Evolutionary conservation across 352 stramenopile species (phyloP).

Genomic region (Pelagophyceae sp.): DNA sequence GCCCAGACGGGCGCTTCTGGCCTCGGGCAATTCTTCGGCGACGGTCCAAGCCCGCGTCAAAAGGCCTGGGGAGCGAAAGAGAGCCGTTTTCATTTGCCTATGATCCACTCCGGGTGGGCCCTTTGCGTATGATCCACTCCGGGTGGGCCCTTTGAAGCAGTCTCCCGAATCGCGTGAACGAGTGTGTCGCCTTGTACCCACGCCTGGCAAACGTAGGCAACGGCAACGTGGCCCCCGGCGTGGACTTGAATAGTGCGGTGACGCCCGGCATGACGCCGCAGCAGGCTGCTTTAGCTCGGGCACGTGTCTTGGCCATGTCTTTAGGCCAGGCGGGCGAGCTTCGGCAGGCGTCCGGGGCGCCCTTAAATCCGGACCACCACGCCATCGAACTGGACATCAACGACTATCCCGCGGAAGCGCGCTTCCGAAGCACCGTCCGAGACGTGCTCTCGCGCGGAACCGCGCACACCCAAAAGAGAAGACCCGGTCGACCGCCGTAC

Average conservation of each 20-base stretch:
- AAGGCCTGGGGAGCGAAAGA: too few relatives aligned
- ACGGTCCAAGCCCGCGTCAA: too few relatives aligned
- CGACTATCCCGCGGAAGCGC: slow-evolving; percentile 79
- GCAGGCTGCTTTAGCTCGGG: slow-evolving; percentile 68
- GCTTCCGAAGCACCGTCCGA: slow-evolving; percentile 48
- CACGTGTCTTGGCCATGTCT: slow-evolving; percentile 63
- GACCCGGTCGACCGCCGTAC: too few relatives aligned
- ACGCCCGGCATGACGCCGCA: slow-evolving; percentile 56
- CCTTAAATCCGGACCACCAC: slow-evolving; percentile 52
- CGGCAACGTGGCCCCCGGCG: slow-evolving; percentile 28
- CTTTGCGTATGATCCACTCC: too few relatives aligned
- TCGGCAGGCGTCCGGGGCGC: slow-evolving; percentile 20
- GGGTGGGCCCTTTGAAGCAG: too few relatives aligned
- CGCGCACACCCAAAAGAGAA: too few relatives aligned
- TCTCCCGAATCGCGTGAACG: too few relatives aligned
- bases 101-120: too few relatives aligned
- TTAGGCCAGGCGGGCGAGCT: slow-evolving; percentile 20
- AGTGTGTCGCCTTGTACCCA: too few relatives aligned
- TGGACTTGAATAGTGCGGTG: slow-evolving; percentile 31
- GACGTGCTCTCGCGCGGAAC: slow-evolving; percentile 69
- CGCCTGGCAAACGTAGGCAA: too few relatives aligned
- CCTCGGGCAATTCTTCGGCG: neutral
- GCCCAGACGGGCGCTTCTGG: neutral
- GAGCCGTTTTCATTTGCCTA: too few relatives aligned
- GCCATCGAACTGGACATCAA: slow-evolving; percentile 83